Conservation (phyloP, 2,329 filamentous ascomycete genomes). For the Phialophora macrospora region DNA sequence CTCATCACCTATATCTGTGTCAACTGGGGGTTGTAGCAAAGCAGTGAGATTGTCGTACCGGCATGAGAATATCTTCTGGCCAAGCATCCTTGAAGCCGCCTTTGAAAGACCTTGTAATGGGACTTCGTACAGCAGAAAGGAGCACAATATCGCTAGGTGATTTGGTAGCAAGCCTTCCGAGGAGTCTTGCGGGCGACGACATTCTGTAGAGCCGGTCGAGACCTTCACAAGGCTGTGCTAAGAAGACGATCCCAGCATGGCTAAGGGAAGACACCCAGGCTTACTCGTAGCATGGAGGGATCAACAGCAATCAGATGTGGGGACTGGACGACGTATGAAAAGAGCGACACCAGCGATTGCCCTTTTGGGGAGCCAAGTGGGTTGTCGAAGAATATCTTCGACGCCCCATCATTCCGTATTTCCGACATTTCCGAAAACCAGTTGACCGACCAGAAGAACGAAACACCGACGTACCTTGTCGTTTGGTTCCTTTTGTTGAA, state of each 20-base stretch:
- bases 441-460: background rate
- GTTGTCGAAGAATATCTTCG: background rate
- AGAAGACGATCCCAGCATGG: background rate
- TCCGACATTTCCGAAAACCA: background rate
- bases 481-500: background rate
- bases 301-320: background rate
- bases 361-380: background rate
- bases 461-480: background rate
- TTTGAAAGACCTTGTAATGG: conserved; percentile 83
- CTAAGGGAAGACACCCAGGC: background rate
- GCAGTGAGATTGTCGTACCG: background rate
- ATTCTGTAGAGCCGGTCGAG: background rate
- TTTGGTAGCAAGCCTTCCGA: background rate
- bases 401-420: background rate
- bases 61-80: conserved; percentile 52
- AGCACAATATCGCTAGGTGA: conserved; percentile 8
- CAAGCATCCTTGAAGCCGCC: conserved; percentile 82
- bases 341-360: background rate
- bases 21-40: background rate
- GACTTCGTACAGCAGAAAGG: conserved; percentile 72
- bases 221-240: background rate
- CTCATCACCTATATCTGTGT: conserved; percentile 10
- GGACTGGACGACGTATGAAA: background rate
- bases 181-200: background rate
- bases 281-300: background rate